A percentile compares a stretch with the other conserved stretches of the same genome.
Conservation (phyloP, 345 rosid species). For the Gossypium rotundifolium region DNA sequence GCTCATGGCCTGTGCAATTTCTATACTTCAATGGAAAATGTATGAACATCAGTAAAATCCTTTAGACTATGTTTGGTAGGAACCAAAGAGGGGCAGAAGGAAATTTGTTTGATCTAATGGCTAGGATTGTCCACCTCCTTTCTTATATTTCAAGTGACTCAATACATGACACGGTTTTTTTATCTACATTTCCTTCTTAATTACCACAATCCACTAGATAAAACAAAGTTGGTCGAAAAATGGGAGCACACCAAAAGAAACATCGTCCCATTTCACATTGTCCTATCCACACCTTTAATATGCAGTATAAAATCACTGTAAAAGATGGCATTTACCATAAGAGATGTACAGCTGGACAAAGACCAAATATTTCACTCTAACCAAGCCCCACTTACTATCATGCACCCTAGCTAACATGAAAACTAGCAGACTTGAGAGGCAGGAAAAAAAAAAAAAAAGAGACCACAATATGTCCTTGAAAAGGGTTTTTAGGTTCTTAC, state of each 20-base stretch:
- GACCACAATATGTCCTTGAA: not conserved
- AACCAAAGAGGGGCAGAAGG: not conserved
- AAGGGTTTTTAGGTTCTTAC: conserved; percentile 44
- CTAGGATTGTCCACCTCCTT: not conserved
- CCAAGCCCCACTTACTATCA: not conserved
- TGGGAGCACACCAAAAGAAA: not conserved
- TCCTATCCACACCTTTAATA: not conserved
- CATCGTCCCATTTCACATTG: not conserved
- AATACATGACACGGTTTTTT: not conserved
- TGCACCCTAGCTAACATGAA: not conserved
- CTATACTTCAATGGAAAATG: not conserved
- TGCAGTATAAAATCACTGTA: not conserved
- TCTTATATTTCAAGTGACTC: not conserved
- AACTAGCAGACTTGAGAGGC: not conserved
- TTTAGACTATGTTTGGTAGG: not conserved
- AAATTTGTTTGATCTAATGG: not conserved
- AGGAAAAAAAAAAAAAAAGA: not conserved
- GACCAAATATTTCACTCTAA: not conserved
- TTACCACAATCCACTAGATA: not conserved
- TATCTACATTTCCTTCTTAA: not conserved
- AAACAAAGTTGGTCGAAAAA: not conserved
- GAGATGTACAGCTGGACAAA: not conserved
- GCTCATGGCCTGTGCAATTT: not conserved
- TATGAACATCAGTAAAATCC: not conserved
- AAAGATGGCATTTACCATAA: not conserved